phyloP scores from a whole-genome alignment of 306 rosid species.

The Rosa persica region DNA sequence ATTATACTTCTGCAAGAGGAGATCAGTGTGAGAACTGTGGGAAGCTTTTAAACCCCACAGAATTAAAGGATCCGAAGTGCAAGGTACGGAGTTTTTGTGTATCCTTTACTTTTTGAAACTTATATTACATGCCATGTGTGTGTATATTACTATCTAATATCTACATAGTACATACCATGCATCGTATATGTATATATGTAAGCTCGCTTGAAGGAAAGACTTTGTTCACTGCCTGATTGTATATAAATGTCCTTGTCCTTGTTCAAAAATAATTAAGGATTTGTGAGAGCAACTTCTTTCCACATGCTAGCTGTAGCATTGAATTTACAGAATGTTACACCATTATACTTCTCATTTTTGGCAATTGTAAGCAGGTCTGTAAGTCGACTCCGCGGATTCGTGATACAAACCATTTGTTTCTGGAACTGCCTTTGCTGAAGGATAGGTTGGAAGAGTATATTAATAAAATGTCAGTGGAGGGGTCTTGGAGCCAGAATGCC shows the following conservation, averaged over 20 bases:
- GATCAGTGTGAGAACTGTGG: constrained; percentile 98
- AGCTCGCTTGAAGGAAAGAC: neutral
- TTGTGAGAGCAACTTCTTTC: neutral
- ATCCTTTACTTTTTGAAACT: neutral
- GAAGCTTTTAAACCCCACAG: constrained; percentile 85
- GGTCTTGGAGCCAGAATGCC: constrained; percentile 96
- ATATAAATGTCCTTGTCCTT: neutral
- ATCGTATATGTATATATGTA: neutral
- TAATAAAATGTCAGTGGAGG: constrained; percentile 68
- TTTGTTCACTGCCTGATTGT: neutral
- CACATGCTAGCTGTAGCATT: neutral
- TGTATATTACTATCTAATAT: neutral
- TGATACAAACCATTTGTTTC: constrained; percentile 89
- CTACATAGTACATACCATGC: neutral
- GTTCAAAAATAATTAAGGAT: neutral
- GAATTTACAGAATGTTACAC: neutral
- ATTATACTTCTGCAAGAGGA: constrained; percentile 89
- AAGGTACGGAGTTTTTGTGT: constrained; percentile 46
- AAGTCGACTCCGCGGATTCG: constrained; percentile 67
- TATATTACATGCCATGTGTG: neutral
- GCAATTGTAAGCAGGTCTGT: constrained; percentile 59
- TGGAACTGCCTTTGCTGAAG: constrained; percentile 79
- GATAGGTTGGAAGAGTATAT: constrained; percentile 72
- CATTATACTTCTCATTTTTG: neutral
- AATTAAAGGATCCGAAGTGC: constrained; percentile 80